Conservation (phyloP, 345 rosid species). For the Gossypium anomalum region DNA sequence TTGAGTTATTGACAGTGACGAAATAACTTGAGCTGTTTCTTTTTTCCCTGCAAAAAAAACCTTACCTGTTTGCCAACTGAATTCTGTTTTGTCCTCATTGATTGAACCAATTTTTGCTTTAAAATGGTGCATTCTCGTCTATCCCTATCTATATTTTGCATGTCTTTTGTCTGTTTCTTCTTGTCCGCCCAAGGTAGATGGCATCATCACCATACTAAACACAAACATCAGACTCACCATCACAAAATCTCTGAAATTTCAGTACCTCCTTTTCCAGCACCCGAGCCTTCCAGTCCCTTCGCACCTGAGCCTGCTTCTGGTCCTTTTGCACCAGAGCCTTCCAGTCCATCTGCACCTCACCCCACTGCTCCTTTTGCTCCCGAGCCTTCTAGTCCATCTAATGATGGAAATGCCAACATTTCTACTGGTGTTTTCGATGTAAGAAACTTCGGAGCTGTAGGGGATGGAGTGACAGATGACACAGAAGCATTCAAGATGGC, state of each 20-base stretch:
- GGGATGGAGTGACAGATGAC: constrained; percentile 76
- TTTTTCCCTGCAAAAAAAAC: neutral
- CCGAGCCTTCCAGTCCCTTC: constrained; percentile 13
- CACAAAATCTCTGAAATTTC: constrained; percentile 41
- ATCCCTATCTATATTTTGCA: constrained; percentile 21
- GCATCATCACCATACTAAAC: constrained; percentile 47
- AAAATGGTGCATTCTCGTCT: constrained; percentile 33
- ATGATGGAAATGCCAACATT: constrained; percentile 15
- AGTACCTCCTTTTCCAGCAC: constrained; percentile 22
- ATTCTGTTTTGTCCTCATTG: constrained; percentile 9
- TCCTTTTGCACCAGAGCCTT: constrained; percentile 32
- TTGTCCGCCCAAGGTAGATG: constrained; percentile 36
- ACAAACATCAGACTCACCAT: constrained; percentile 41
- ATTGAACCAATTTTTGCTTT: constrained; percentile 10
- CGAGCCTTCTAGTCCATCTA: constrained; percentile 28
- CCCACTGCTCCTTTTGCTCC: constrained; percentile 27
- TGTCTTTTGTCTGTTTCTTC: constrained; percentile 31
- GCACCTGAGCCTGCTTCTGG: constrained; percentile 11
- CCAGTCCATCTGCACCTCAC: constrained; percentile 30
- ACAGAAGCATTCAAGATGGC: constrained; percentile 80
- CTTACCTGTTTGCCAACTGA: neutral
- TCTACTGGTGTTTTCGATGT: constrained; percentile 41
- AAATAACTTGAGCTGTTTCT: constrained; percentile 9
- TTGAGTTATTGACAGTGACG: constrained; percentile 21
- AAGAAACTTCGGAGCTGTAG: constrained; percentile 65